Base-by-base conservation (phyloP, 768 basidiomycete genomes). In the Polyporus arcularius region DNA sequence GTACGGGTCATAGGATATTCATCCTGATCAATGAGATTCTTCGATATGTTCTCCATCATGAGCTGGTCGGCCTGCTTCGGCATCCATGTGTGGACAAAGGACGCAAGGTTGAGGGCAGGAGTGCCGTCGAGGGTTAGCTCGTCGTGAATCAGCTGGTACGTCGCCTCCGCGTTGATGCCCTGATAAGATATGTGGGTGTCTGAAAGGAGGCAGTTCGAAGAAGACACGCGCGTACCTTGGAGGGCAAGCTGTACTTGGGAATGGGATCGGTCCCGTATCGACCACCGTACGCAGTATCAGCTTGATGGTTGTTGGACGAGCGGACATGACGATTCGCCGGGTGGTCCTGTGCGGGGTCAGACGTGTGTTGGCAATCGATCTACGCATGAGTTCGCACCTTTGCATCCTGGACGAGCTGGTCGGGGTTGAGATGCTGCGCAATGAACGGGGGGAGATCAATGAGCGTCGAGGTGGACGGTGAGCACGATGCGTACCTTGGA, bases 21-120 rank as follows among this genome's bases (percentile, higher is more conserved):
- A 61, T 88, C 87, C 64, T 83, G 81, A 68, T 88, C 87, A 40
- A 87, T 86, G 35, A 88, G 71, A 69, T 89, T 89, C 72, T 88
- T 88, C 67, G 78, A 77, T 57, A 87, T 77, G 68, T 87, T 87
- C 72, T 88, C 87, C 55, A 78, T 61, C 80, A 87, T 83, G 55
- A 88, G 78, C 64, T 80, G 80, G 62, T 82, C 73, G 28, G 78
- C 83, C 42, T 77, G 65, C 10, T 75, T 74, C 32, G 82, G 80
- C 83, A 85, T 85, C 81, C 82, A 86, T 1, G 87, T 88, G 54
- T 85, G 79, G 7, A 89, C 87, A 62, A 89, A 87, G 16, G 85
- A 85, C 0, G 87, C 86, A 14, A 89, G 76, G 71, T 87, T 87
- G 72, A 86, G 81, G 32, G 76, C 73, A 11, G 85, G 82, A 31